Conservation (phyloP, 2,329 filamentous ascomycete genomes). For the Esteya vermicola region DNA sequence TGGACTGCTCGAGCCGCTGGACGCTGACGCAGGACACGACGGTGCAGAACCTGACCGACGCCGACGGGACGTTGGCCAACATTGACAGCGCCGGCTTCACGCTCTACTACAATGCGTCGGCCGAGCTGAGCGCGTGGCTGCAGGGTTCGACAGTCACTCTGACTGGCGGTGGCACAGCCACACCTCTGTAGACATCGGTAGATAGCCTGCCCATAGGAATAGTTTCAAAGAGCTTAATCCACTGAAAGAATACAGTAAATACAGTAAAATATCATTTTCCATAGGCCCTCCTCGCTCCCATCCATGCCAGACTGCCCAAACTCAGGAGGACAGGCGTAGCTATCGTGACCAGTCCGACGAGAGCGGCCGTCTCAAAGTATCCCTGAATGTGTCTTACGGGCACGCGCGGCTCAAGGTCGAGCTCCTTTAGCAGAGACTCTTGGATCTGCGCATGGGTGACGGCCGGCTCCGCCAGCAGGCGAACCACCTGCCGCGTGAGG, state of each 20-base stretch:
- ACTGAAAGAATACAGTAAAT: too few relatives aligned
- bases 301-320: background rate
- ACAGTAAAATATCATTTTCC: too few relatives aligned
- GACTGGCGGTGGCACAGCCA: too few relatives aligned
- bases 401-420: background rate
- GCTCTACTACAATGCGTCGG: slow-evolving; percentile 2
- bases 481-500: too few relatives aligned
- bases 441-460: too few relatives aligned
- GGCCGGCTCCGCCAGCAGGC: too few relatives aligned
- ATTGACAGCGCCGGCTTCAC: slow-evolving; percentile 3
- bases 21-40: background rate
- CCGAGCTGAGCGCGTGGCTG: background rate
- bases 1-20: slow-evolving; percentile 2
- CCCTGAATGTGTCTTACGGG: slow-evolving; percentile 1
- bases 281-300: too few relatives aligned
- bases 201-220: too few relatives aligned
- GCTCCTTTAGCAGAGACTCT: background rate
- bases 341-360: slow-evolving; percentile 2
- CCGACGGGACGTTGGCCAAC: background rate
- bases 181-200: too few relatives aligned
- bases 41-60: slow-evolving; percentile 3
- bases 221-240: too few relatives aligned
- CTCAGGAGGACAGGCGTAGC: background rate
- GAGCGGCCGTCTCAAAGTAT: slow-evolving; percentile 4
- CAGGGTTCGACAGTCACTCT: too few relatives aligned